Evolutionary conservation across 768 basidiomycete species (phyloP).

Genomic region (Xerocomellus chrysenteron): DNA sequence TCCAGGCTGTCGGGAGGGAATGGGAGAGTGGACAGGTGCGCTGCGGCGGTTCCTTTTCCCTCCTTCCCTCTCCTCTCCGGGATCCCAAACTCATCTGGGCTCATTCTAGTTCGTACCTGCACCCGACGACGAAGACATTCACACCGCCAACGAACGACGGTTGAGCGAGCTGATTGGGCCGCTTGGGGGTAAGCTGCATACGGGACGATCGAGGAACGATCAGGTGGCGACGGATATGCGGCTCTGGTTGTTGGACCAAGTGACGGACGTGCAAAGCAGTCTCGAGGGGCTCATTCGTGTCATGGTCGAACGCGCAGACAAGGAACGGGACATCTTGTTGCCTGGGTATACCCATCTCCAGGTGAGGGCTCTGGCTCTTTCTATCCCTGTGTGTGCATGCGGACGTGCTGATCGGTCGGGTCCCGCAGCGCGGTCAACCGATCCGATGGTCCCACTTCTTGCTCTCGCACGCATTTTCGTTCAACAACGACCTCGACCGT

Average conservation of each 20-base stretch:
- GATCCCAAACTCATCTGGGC: background rate
- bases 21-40: constrained; percentile 76
- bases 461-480: constrained; percentile 92
- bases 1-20: constrained; percentile 74
- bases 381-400: background rate
- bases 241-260: constrained; percentile 87
- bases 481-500: constrained; percentile 85
- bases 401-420: background rate
- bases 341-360: constrained; percentile 99
- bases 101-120: constrained; percentile 63
- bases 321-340: constrained; percentile 85
- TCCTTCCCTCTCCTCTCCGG: background rate
- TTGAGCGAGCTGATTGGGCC: constrained; percentile 91
- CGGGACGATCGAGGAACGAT: constrained; percentile 95
- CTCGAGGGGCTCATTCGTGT: constrained; percentile 81
- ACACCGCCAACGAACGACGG: constrained; percentile 96
- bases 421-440: constrained; percentile 85
- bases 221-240: constrained; percentile 99
- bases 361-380: constrained; percentile 42
- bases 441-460: constrained; percentile 98
- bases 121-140: constrained; percentile 97
- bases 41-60: no score
- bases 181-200: constrained; percentile 94
- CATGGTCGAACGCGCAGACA: constrained; percentile 89
- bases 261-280: constrained; percentile 59